Percentiles rank a stretch among this genome's conserved stretches.
Conservation (phyloP, 2,329 filamentous ascomycete genomes). For the Monosporascus sp. region DNA sequence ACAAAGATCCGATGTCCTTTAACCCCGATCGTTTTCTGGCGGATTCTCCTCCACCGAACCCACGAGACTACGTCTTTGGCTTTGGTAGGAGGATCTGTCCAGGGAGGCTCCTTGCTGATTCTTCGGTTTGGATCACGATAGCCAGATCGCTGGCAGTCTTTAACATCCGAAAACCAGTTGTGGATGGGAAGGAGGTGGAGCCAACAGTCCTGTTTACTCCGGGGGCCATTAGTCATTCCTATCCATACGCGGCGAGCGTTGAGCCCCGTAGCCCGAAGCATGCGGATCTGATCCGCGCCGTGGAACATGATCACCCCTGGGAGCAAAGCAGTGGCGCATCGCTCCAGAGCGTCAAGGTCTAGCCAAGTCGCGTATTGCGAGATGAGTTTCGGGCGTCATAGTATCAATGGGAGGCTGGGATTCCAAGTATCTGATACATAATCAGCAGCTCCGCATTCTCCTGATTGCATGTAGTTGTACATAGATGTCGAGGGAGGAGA, state of each 20-base stretch:
- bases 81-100: conserved; percentile 11
- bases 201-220: conserved; percentile 10
- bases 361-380: too few species aligned
- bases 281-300: conserved; percentile 17
- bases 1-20: conserved; percentile 7
- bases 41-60: conserved; percentile 1
- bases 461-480: too few species aligned
- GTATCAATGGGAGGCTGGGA: too few species aligned
- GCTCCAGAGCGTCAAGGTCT: too few species aligned
- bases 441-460: too few species aligned
- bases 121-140: conserved; percentile 8
- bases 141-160: conserved; percentile 38
- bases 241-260: conserved; percentile 16
- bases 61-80: conserved; percentile 6
- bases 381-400: too few species aligned
- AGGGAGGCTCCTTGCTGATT: conserved; percentile 8
- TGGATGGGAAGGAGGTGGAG: conserved; percentile 29
- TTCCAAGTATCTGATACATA: too few species aligned
- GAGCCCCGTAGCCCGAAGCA: conserved; percentile 19
- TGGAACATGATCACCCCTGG: conserved; percentile 17
- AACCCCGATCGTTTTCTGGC: conserved; percentile 13
- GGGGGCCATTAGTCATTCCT: conserved; percentile 18
- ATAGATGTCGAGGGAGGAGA: too few species aligned
- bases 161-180: conserved; percentile 31
- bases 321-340: conserved; percentile 6